Percentiles rank a stretch among this genome's conserved stretches.
Conservation (phyloP, 805 yeast genomes). For the Blastobotrys parvus region DNA sequence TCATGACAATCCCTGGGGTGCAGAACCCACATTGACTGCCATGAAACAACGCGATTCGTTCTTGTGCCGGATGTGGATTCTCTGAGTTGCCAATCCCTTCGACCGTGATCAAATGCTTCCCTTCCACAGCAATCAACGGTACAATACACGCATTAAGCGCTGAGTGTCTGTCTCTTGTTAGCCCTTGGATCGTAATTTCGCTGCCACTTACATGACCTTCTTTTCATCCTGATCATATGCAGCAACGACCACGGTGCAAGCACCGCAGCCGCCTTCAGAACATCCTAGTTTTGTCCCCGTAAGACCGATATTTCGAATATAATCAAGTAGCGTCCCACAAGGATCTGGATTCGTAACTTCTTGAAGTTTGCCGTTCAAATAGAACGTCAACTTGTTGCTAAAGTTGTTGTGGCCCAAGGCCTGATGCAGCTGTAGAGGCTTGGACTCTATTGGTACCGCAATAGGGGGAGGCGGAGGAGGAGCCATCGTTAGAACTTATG, state of each 20-base stretch:
- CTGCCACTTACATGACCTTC: constrained; percentile 21
- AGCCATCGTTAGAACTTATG: no score
- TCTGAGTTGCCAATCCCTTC: constrained; percentile 39
- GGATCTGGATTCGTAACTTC: constrained; percentile 35
- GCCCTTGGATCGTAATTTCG: not conserved
- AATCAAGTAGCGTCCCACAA: constrained; percentile 36
- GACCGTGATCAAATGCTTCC: constrained; percentile 39
- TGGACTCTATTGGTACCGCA: not conserved
- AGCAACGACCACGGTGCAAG: constrained; percentile 39
- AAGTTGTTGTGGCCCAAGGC: constrained; percentile 5
- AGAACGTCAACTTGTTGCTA: constrained; percentile 24
- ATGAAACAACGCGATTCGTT: constrained; percentile 39
- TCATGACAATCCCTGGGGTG: constrained; percentile 45
- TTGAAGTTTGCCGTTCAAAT: constrained; percentile 34
- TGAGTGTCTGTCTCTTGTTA: constrained; percentile 20
- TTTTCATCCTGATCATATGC: constrained; percentile 25
- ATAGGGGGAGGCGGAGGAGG: constrained; percentile 1
- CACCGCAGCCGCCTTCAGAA: constrained; percentile 46
- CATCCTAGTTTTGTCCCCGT: constrained; percentile 43
- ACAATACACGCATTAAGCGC: constrained; percentile 42
- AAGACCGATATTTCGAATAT: constrained; percentile 31
- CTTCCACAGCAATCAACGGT: constrained; percentile 38
- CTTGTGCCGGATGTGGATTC: constrained; percentile 42
- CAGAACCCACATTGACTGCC: constrained; percentile 47
- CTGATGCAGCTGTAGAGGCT: constrained; percentile 5